phyloP scores from a whole-genome alignment of 2,329 filamentous ascomycete genomes.

The Macrophomina pseudophaseolina region DNA sequence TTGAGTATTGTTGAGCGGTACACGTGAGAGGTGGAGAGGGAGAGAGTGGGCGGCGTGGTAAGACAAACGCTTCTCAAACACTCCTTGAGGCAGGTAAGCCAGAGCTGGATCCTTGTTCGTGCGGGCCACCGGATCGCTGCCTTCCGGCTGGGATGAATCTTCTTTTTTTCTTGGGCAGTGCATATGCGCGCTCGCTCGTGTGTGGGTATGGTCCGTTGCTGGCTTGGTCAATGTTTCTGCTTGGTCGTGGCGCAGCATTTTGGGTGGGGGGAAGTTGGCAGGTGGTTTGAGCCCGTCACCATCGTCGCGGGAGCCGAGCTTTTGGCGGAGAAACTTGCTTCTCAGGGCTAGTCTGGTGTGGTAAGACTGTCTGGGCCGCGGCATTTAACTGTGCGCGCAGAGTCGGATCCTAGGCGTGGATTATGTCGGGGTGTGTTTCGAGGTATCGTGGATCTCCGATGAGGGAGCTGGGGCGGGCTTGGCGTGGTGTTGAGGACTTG shows the following conservation, averaged over 20 bases:
- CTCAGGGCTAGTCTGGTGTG: neutral
- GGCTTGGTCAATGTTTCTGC: neutral
- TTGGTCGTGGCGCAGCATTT: neutral
- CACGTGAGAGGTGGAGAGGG: neutral
- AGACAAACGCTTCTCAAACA: neutral
- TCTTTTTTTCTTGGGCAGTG: neutral
- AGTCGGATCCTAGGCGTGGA: neutral
- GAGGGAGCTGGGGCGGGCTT: neutral
- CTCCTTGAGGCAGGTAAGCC: neutral
- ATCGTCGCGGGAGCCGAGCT: neutral
- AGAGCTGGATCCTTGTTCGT: neutral
- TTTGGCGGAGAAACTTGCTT: neutral
- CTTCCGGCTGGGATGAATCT: neutral
- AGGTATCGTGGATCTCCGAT: neutral
- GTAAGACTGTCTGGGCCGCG: neutral
- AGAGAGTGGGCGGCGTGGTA: neutral
- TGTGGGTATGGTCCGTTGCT: too few relatives aligned
- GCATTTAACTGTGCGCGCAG: neutral
- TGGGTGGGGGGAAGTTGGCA: too few relatives aligned
- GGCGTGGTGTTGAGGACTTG: conserved; percentile 16
- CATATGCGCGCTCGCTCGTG: too few relatives aligned
- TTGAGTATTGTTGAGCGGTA: neutral
- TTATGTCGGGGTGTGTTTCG: neutral
- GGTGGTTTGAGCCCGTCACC: neutral
- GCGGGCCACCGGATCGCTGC: neutral